Percentiles rank a stretch among this genome's conserved stretches.
Evolutionary conservation across 768 basidiomycete genomes (phyloP).

Genomic region (Infundibulicybe gibba): DNA sequence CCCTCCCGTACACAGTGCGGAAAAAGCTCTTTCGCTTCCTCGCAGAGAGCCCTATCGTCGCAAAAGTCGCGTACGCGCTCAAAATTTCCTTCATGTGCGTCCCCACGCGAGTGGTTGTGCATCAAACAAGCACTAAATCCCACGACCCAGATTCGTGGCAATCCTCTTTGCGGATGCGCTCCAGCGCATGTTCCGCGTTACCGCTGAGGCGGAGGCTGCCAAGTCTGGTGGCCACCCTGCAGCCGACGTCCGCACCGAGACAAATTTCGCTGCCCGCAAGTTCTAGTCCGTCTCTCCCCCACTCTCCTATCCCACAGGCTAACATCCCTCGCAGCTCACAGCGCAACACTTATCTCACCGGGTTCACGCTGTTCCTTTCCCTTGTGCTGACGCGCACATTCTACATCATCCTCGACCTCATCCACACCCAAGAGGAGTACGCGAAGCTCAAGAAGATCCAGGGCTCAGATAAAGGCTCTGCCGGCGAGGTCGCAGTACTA

Average conservation of each 20-base stretch:
- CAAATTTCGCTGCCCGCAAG: conserved; percentile 87
- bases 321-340: conserved; percentile 54
- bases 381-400: conserved; percentile 92
- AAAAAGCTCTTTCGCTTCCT: conserved; percentile 73
- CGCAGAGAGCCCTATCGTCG: conserved; percentile 64
- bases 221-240: conserved; percentile 49
- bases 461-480: conserved; percentile 8
- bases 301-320: neutral
- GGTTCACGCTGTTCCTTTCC: conserved; percentile 93
- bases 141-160: conserved; percentile 60
- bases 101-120: conserved; percentile 10
- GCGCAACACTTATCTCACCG: conserved; percentile 89
- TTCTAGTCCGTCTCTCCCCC: conserved; percentile 67
- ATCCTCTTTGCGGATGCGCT: conserved; percentile 90
- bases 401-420: conserved; percentile 87
- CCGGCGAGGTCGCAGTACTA: conserved; percentile 58
- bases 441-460: conserved; percentile 61
- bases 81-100: conserved; percentile 92
- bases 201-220: conserved; percentile 66
- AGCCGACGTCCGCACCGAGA: conserved; percentile 73
- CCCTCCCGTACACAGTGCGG: conserved; percentile 74
- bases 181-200: conserved; percentile 86
- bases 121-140: neutral
- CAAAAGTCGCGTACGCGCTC: conserved; percentile 85
- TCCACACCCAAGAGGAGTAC: conserved; percentile 86